Evolutionary conservation across 73 alveolate species (phyloP).

Genomic region (Paramecium bursaria): DNA sequence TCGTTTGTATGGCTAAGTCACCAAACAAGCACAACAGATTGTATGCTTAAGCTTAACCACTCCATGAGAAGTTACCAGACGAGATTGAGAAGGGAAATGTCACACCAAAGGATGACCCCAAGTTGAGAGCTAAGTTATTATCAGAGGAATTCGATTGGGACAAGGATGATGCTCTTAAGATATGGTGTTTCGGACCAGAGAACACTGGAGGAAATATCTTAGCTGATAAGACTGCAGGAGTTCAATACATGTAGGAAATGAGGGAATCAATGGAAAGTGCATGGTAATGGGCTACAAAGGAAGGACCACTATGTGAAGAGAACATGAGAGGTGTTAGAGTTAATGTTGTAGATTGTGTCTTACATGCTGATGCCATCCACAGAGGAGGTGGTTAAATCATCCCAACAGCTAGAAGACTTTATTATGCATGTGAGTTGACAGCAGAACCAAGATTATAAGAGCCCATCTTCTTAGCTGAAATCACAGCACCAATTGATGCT

Average conservation of each 20-base stretch:
- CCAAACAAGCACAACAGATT: constrained; percentile 92
- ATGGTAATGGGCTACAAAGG: constrained; percentile 88
- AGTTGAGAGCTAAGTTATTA: constrained; percentile 68
- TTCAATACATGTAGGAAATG: constrained; percentile 78
- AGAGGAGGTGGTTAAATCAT: constrained; percentile 95
- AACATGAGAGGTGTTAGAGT: constrained; percentile 88
- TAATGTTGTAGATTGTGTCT: constrained; percentile 86
- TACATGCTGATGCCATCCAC: constrained; percentile 95
- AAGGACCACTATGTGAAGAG: constrained; percentile 91
- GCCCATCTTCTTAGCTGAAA: constrained; percentile 90
- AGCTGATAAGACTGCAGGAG: constrained; percentile 77
- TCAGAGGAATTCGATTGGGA: constrained; percentile 65
- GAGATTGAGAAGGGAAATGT: constrained; percentile 82
- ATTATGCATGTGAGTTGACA: constrained; percentile 87
- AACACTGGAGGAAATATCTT: constrained; percentile 84
- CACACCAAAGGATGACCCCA: constrained; percentile 72
- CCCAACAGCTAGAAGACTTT: constrained; percentile 93
- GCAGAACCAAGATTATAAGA: constrained; percentile 90
- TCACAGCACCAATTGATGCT: constrained; percentile 90
- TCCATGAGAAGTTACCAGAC: constrained; percentile 81
- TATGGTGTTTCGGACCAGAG: constrained; percentile 94
- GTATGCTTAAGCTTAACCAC: constrained; percentile 79
- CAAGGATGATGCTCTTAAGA: constrained; percentile 76
- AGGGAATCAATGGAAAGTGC: constrained; percentile 86
- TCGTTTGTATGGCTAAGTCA: constrained; percentile 89